Base-by-base conservation (phyloP, 192 early-diverging fungal genomes). In the Coemansia sp. region DNA sequence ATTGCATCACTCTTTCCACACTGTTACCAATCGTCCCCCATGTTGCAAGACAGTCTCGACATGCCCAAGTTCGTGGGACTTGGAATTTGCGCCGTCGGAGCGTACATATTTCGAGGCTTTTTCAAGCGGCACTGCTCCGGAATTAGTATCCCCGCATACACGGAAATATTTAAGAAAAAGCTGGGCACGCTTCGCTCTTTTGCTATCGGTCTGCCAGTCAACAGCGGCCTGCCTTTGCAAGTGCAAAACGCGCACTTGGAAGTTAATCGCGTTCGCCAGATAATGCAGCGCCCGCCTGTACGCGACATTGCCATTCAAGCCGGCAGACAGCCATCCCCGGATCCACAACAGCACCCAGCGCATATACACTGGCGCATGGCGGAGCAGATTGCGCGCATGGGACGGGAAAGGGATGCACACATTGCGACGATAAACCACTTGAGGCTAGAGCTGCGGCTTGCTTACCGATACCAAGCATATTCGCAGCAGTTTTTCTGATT, bases 221-320 rank as follows among this genome's bases (percentile, higher is more conserved):
- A 12, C 52, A 53, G n/a, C 32, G 17, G 17, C 17, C 5, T 35
- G 32, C 0, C 9, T 32, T 18, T 24, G 5, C 52, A 53, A 53
- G 27, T 34, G 29, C 52, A 11, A 35, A 53, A 53, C 52, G 52
- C 27, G 24, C 52, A 53, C 32, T 19, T 53, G 32, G 52, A 53
- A 35, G 32, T 53, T 19, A 53, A 19, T 24, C 52, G 52, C 9
- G 10, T 53, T 19, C 52, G 52, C 27, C 17, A 53, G 17, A n/a
- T 34, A 17, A 34, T 18, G 7, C 52, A 35, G 29, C n/a, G 52
- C 29, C 32, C 52, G 5, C 52, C 52, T 14, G 7, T 53, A n/a
- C 52, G 52, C 14, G 52, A 34, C n/a, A 53, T 53, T 53, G 52
- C 52, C 29, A 53, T 53, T 9, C 52, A 53, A 19, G 8, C 32